Evolutionary conservation across 176 grass and related monocot species (phyloP).

Genomic region (Triticum aestivum): DNA sequence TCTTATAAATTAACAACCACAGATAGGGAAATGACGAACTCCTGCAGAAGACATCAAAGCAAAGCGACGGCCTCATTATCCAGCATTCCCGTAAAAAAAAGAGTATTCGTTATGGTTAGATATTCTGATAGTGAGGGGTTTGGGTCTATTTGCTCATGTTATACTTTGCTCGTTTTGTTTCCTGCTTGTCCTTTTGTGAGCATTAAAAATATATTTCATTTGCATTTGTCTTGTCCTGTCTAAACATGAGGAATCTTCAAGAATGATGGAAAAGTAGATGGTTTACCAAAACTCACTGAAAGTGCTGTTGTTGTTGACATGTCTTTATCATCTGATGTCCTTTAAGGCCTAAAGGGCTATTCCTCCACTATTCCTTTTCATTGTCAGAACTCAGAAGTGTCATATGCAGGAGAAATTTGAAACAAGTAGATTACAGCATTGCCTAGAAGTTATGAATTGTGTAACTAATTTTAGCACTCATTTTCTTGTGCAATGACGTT

Average conservation of each 20-base stretch:
- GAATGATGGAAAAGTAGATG: neutral
- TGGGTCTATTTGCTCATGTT: neutral
- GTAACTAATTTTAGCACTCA: neutral
- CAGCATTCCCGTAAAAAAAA: neutral
- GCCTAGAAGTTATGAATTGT: neutral
- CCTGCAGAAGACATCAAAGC: neutral
- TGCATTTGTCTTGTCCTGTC: neutral
- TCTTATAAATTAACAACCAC: neutral
- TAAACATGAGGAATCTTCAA: constrained; percentile 9
- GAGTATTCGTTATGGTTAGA: neutral
- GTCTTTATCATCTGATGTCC: constrained; percentile 36
- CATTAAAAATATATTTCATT: neutral
- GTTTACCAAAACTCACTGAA: constrained; percentile 13
- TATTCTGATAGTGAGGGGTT: neutral
- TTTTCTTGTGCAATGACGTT: neutral
- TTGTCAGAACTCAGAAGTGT: neutral
- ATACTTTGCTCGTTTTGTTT: neutral
- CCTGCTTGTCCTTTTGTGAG: neutral
- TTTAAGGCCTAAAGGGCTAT: neutral
- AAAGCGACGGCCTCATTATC: neutral
- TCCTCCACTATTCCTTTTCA: neutral
- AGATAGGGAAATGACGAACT: neutral
- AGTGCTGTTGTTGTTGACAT: constrained; percentile 29
- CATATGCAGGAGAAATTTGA: neutral
- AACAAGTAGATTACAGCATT: constrained; percentile 20